Conservation (phyloP, 805 yeast genomes). For the Sungouiella thailandica region DNA sequence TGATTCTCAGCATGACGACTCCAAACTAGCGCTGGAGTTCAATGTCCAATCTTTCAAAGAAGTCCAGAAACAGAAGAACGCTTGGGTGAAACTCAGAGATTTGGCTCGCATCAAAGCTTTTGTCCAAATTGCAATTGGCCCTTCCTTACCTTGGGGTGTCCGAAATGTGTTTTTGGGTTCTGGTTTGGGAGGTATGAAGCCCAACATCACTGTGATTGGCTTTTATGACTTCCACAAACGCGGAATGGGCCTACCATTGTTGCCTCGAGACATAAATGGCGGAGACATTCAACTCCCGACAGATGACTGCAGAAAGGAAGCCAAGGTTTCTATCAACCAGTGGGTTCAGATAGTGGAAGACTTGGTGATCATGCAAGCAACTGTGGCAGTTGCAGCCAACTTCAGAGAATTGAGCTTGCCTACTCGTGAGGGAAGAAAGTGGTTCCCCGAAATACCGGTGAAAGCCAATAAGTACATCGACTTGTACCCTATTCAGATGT, state of each 20-base stretch:
- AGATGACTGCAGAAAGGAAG: conserved; percentile 68
- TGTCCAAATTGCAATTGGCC: conserved; percentile 87
- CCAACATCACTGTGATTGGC: conserved; percentile 90
- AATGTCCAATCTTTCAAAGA: conserved; percentile 52
- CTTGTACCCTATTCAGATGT: conserved; percentile 95
- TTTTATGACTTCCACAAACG: conserved; percentile 63
- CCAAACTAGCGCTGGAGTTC: conserved; percentile 19
- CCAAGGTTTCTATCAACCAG: conserved; percentile 62
- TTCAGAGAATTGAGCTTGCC: conserved; percentile 71
- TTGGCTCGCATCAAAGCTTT: conserved; percentile 80
- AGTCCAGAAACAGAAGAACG: conserved; percentile 63
- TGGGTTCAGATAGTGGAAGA: conserved; percentile 96
- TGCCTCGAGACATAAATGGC: conserved; percentile 13
- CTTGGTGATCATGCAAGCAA: conserved; percentile 78
- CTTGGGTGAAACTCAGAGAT: conserved; percentile 85
- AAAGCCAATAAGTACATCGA: conserved; percentile 55
- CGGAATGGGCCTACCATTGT: conserved; percentile 27
- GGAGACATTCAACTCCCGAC: conserved; percentile 49
- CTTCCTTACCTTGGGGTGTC: conserved; percentile 90
- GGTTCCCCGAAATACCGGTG: conserved; percentile 7
- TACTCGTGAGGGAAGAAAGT: conserved; percentile 14
- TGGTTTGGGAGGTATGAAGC: conserved; percentile 98
- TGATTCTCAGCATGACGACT: conserved; percentile 15
- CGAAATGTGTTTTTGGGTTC: conserved; percentile 88
- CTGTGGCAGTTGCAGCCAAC: conserved; percentile 91